These are phyloP conservation scores for Mycena pura DNA, from an alignment of 768 basidiomycete genomes.

Conservation along the genomic window DNA sequence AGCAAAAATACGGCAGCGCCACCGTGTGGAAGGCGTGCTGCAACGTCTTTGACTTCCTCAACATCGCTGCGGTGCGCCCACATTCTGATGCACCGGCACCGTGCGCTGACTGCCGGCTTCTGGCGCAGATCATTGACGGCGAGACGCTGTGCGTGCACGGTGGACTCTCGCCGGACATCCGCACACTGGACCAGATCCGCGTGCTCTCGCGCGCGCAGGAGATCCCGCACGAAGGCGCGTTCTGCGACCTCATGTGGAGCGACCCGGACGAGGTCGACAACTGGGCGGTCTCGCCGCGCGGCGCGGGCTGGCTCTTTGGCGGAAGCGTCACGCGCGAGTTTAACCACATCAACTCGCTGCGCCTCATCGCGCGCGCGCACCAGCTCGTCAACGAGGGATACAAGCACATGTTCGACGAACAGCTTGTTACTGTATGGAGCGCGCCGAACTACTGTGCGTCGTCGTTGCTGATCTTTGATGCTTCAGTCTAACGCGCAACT, in stretches of 20 bases:
- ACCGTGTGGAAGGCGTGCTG: slow-evolving; percentile 98
- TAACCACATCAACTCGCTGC: slow-evolving; percentile 89
- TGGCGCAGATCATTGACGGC: slow-evolving; percentile 95
- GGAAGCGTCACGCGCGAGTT: slow-evolving; percentile 89
- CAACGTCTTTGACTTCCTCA: slow-evolving; percentile 94
- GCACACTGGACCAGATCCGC: slow-evolving; percentile 93
- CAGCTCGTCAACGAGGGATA: slow-evolving; percentile 96
- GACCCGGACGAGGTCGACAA: slow-evolving; percentile 95
- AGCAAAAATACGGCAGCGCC: slow-evolving; percentile 96
- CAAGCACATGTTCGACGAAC: slow-evolving; percentile 96
- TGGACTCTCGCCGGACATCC: slow-evolving; percentile 93
- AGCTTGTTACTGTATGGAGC: slow-evolving; percentile 92
- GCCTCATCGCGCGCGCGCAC: slow-evolving; percentile 92
- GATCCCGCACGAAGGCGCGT: slow-evolving; percentile 98
- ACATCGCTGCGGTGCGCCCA: slow-evolving; percentile 83
- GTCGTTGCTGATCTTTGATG: background rate
- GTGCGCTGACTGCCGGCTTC: no score
- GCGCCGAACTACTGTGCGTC: slow-evolving; percentile 84
- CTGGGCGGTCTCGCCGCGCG: slow-evolving; percentile 96
- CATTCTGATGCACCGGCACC: background rate
- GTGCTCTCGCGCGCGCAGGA: slow-evolving; percentile 95
- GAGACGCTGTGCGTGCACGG: slow-evolving; percentile 94
- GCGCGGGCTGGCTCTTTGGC: slow-evolving; percentile 96
- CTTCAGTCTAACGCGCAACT: background rate
- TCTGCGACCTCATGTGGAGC: slow-evolving; percentile 99